Evolutionary conservation across 2,329 filamentous ascomycete species (phyloP), one percentile per base, ranked within the genome.

Genomic region (Lecanoromycetidae sp.): DNA sequence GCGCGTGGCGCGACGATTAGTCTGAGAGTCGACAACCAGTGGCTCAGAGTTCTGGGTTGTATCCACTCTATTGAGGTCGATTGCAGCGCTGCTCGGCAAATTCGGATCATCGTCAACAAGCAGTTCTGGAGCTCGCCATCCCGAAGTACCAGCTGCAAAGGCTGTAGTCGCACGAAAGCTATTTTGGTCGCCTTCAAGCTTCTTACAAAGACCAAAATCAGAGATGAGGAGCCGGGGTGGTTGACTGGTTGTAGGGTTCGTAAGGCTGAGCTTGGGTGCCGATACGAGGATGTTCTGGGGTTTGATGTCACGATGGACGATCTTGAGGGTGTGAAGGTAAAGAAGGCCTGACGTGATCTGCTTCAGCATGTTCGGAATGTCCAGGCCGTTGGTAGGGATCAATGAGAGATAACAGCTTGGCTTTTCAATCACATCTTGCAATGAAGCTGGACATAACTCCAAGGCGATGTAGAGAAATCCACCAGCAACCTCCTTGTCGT

Each of bases 171-270:
- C 88, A 33, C 90, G 84, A 61, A 96, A 88, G 0, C 90, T 96
- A 47, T 87, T 94, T 61, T 94, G 87, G 5, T 88, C 87, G 46
- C 87, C 87, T 54, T 95, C 91, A 13, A 98, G 70, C 60, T 95
- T 96, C 71, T 96, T 98, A 64, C 91, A 96, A 0, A 98, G 76
- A 5, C 91, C 91, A 65, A 98, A 98, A 63, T 98, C 91, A 0
- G 91, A 96, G 29, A 98, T 94, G 4, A 98, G 77, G 30, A 98
- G 74, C n/a, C 90, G 82, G 20, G 87, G 81, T 29, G 74, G 77
- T 34, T 77, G 77, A 50, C 82, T 80, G 27, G 79, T 77, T 2
- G 62, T 59, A 0, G 57, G 59, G 30, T 64, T 64, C 19, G 63
- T 63, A 26, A 57, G 55, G 29, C 54, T 56, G 19, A 53, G 43